Base-by-base conservation (phyloP, 306 rosid species). In the Pyrus betulifolia region DNA sequence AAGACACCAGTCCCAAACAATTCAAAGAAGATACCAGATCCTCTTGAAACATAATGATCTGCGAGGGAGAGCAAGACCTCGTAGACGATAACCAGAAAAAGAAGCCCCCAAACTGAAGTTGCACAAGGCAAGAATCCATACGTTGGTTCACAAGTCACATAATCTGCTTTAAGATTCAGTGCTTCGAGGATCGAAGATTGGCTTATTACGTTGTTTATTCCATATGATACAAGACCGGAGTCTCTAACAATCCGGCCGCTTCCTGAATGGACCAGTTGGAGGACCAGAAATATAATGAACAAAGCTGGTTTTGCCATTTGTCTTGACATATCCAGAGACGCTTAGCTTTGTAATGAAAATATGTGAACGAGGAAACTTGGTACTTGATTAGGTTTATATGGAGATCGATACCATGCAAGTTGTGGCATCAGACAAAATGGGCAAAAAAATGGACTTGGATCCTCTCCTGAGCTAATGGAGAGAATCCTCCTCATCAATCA, bases 121-220 rank as follows among this genome's bases (percentile, higher is more conserved):
- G 87, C 61, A 63, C 87, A 81, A 49, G 87, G 87, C 82, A 84
- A 67, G 71, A 84, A 84, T 33, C 76, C 82, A 59, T 73, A 81
- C n/a, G 23, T 40, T 61, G 87, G 76, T 76, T 74, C 85, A 21
- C 87, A 84, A 9, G 78, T 84, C 63, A 84, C 83, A n/a, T 78
- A 70, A 22, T 75, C 74, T 67, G 80, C 72, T 59, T 38, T 38
- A 3, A 78, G 66, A 62, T 62, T 30, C 30, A 49, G 8, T 35
- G 28, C n/a, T 44, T 45, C 31, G 7, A 49, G 13, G 44, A 44
- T 51, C 40, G 74, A 14, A 52, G 54, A 28, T 45, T 42, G 77
- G 40, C 55, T 45, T 12, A 3, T 42, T 25, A 40, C n/a, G 64
- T 62, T 38, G 1, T 21, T 35, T 4, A 58, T 15, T 22, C 70